Percentiles rank a stretch among this genome's conserved stretches.
phyloP scores from a whole-genome alignment of 805 yeast species.

The Vanderwaltozyma polyspora region DNA sequence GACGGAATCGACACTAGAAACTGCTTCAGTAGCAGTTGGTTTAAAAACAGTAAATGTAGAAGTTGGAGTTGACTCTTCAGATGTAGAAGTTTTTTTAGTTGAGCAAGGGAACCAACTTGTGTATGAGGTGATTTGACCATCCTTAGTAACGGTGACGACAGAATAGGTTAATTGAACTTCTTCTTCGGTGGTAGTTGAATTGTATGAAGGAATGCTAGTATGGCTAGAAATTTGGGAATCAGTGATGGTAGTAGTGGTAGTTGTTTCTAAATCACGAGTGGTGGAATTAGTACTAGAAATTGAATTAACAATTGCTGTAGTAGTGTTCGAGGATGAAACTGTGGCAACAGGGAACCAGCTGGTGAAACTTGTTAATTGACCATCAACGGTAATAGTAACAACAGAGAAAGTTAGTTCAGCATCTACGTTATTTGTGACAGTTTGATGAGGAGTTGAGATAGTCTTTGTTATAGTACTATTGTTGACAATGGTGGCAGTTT shows the following conservation, averaged over 20 bases:
- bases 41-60: not conserved
- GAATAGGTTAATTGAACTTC: not conserved
- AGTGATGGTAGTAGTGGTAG: too few relatives aligned
- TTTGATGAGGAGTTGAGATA: not conserved
- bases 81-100: not conserved
- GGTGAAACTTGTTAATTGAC: conserved; percentile 1
- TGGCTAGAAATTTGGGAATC: too few relatives aligned
- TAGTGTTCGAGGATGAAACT: not conserved
- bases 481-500: not conserved
- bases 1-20: too few relatives aligned
- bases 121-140: conserved; percentile 1
- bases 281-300: too few relatives aligned
- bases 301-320: not conserved
- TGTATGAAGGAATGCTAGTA: not conserved
- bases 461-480: not conserved
- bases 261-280: too few relatives aligned
- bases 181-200: not conserved
- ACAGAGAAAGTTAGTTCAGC: not conserved
- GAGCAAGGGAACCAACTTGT: conserved; percentile 3
- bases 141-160: conserved; percentile 1
- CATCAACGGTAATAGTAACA: conserved; percentile 1
- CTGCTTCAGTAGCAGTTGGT: not conserved
- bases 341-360: conserved; percentile 4
- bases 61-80: not conserved
- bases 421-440: not conserved